phyloP scores from a whole-genome alignment of 768 basidiomycete species.

The Sistotremastrum niveocremeum region DNA sequence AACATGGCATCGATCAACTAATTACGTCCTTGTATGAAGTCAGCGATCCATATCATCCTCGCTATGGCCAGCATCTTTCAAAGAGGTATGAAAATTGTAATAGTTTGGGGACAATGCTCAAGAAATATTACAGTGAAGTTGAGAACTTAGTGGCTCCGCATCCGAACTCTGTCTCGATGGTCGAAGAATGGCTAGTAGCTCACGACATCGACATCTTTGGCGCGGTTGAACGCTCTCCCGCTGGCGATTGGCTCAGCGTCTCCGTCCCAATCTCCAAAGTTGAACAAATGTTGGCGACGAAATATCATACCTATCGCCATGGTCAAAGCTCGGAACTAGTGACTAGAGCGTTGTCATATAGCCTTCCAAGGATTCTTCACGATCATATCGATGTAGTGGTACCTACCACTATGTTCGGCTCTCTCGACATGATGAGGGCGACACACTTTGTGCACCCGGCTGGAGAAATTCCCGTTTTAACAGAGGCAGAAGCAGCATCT shows the following conservation, averaged over 20 bases:
- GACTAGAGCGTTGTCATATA: constrained; percentile 8
- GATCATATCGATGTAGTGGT: constrained; percentile 8
- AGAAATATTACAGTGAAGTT: background rate
- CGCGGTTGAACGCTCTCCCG: background rate
- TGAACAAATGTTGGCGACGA: constrained; percentile 5
- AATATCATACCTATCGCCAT: constrained; percentile 5
- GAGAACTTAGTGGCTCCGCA: constrained; percentile 4
- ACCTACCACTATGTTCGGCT: constrained; percentile 9
- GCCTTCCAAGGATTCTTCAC: constrained; percentile 6
- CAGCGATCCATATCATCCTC: constrained; percentile 4
- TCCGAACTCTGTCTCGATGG: background rate
- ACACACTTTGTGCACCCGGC: constrained; percentile 14
- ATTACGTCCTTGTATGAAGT: constrained; percentile 4
- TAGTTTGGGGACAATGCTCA: background rate
- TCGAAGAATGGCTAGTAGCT: constrained; percentile 6
- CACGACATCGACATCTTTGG: constrained; percentile 3
- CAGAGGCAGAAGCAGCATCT: background rate
- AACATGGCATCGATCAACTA: constrained; percentile 6
- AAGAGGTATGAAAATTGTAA: background rate
- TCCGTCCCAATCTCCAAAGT: constrained; percentile 5
- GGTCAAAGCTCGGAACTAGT: constrained; percentile 1
- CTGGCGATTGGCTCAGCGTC: constrained; percentile 9
- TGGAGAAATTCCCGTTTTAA: constrained; percentile 1
- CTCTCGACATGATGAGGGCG: background rate
- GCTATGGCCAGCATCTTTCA: constrained; percentile 7